Conservation (phyloP, 805 yeast species). For the Komagataella mondaviorum region DNA sequence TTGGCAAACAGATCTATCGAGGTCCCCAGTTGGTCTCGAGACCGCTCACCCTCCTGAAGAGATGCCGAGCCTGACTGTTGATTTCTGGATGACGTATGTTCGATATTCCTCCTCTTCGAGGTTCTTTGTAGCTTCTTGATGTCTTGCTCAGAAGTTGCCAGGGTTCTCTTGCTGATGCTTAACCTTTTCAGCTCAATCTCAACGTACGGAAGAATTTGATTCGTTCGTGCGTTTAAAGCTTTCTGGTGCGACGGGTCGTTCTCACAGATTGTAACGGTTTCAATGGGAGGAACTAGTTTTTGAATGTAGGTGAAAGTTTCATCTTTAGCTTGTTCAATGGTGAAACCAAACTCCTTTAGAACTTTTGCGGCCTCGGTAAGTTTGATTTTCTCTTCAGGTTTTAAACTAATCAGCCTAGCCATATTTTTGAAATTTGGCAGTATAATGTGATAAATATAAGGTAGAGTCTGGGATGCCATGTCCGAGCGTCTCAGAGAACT, state of each 20-base stretch:
- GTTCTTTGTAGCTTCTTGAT: not conserved
- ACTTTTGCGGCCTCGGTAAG: slow-evolving; percentile 24
- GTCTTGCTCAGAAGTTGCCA: not conserved
- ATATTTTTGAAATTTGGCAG: slow-evolving; percentile 14
- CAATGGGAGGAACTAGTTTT: not conserved
- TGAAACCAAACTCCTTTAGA: slow-evolving; percentile 24
- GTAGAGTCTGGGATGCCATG: slow-evolving; percentile 18
- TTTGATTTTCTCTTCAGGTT: slow-evolving; percentile 16
- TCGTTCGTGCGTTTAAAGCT: not conserved
- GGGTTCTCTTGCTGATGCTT: not conserved
- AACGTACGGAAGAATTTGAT: slow-evolving; percentile 23
- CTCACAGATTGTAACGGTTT: not conserved
- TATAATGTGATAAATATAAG: slow-evolving; percentile 18
- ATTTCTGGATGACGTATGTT: not conserved
- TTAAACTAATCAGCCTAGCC: slow-evolving; percentile 8
- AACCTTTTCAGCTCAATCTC: slow-evolving; percentile 15
- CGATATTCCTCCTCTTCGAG: not conserved
- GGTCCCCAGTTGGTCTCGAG: not conserved
- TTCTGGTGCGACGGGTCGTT: not conserved
- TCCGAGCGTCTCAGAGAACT: slow-evolving; percentile 13
- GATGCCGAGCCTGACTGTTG: not conserved
- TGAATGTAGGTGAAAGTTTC: not conserved
- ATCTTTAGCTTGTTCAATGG: slow-evolving; percentile 9
- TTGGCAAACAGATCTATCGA: not conserved
- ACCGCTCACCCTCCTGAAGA: not conserved